A percentile compares a stretch with the other conserved stretches of the same genome.
phyloP scores from a whole-genome alignment of 352 stramenopile species.

The Pythium volutum region DNA sequence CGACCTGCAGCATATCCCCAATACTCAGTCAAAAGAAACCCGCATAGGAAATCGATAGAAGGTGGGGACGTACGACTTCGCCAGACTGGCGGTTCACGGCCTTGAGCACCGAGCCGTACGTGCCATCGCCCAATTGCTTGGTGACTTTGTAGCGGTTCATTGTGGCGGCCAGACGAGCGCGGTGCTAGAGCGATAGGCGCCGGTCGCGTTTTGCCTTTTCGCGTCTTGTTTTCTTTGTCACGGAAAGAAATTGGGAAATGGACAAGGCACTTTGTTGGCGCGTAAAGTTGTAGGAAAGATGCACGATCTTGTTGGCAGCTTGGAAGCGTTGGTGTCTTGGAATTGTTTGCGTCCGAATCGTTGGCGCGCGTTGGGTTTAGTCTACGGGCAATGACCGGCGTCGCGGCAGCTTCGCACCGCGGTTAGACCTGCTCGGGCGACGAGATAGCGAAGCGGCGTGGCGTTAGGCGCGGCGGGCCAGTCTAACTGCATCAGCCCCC shows the following conservation, averaged over 20 bases:
- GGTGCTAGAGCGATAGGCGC: not conserved
- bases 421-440: constrained; percentile 5
- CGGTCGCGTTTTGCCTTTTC: not conserved
- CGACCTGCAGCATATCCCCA: constrained; percentile 52
- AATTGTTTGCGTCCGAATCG: not conserved
- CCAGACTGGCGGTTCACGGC: constrained; percentile 91
- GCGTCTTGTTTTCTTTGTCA: not conserved
- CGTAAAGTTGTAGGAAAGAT: not conserved
- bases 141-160: constrained; percentile 96
- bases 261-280: not conserved
- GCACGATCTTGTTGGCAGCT: too few relatives aligned
- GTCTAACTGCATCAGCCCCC: constrained; percentile 15
- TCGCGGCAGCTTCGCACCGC: not conserved
- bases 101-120: constrained; percentile 95
- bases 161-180: not conserved
- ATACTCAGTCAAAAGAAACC: not conserved
- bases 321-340: not conserved
- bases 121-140: constrained; percentile 94
- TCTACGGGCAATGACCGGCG: not conserved
- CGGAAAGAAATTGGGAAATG: not conserved
- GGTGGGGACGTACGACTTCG: constrained; percentile 78
- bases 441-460: constrained; percentile 18
- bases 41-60: not conserved
- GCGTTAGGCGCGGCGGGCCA: not conserved
- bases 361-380: not conserved